Evolutionary conservation across 768 basidiomycete species (phyloP).

Genomic region (Kwoniella bestiolae): DNA sequence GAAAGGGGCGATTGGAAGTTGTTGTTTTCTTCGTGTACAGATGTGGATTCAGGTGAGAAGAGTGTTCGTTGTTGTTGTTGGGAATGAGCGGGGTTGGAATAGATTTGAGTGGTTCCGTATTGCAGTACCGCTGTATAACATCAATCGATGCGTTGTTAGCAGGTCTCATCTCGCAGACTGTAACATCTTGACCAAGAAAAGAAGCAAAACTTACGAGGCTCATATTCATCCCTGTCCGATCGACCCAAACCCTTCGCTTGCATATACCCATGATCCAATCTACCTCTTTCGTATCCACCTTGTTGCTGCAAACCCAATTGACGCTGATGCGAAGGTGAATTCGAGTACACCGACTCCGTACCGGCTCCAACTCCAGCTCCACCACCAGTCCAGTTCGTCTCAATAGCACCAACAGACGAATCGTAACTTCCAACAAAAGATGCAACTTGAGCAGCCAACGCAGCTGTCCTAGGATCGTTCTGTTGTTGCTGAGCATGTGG

Average conservation of each 20-base stretch:
- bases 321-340: conserved; percentile 20
- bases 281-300: conserved; percentile 10
- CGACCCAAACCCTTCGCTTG: conserved; percentile 7
- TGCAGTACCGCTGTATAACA: conserved; percentile 11
- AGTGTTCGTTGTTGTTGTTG: conserved; percentile 20
- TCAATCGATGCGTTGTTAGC: too few relatives aligned
- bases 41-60: conserved; percentile 25
- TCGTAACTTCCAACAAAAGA: conserved; percentile 33
- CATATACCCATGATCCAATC: conserved; percentile 19
- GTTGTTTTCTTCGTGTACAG: conserved; percentile 4
- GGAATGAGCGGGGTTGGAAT: conserved; percentile 10
- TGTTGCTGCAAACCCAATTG: conserved; percentile 13
- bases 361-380: neutral
- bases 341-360: conserved; percentile 15
- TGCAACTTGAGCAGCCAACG: conserved; percentile 25
- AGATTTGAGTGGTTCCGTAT: conserved; percentile 19
- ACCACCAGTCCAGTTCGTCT: conserved; percentile 2
- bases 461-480: conserved; percentile 13
- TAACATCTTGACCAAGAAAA: too few relatives aligned
- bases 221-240: conserved; percentile 31
- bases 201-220: conserved; percentile 22
- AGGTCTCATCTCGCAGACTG: too few relatives aligned
- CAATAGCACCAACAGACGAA: conserved; percentile 11
- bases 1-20: conserved; percentile 9
- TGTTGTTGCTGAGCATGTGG: conserved; percentile 5